Evolutionary conservation across 2,329 filamentous ascomycete species (phyloP).

Genomic region (Pyrenophora seminiperda): DNA sequence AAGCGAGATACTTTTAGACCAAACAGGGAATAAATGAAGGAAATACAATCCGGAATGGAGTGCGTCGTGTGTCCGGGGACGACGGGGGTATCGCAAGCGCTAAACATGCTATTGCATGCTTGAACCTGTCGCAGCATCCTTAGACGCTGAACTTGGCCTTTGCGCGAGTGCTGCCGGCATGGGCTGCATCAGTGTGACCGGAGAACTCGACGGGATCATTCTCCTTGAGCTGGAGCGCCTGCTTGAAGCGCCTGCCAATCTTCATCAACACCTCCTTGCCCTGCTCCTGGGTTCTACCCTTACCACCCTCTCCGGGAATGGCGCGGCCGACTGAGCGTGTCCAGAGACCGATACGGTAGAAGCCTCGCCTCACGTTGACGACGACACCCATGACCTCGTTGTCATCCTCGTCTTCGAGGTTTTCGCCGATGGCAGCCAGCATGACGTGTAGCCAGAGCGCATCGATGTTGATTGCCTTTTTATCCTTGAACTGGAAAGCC

Average conservation of each 20-base stretch:
- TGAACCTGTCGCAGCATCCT: slow-evolving; percentile 8
- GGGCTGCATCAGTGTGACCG: slow-evolving; percentile 91
- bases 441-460: slow-evolving; percentile 97
- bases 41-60: slow-evolving; percentile 19
- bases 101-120: slow-evolving; percentile 6
- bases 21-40: slow-evolving; percentile 30
- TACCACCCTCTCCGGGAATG: slow-evolving; percentile 75
- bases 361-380: slow-evolving; percentile 97
- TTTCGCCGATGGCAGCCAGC: slow-evolving; percentile 95
- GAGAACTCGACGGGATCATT: slow-evolving; percentile 89
- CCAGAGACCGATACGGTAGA: slow-evolving; percentile 98
- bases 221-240: slow-evolving; percentile 78
- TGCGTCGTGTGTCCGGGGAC: slow-evolving; percentile 15
- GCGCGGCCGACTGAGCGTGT: slow-evolving; percentile 90
- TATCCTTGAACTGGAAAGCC: slow-evolving; percentile 98
- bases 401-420: slow-evolving; percentile 90
- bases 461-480: slow-evolving; percentile 88
- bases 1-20: slow-evolving; percentile 36
- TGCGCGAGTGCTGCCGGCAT: slow-evolving; percentile 89
- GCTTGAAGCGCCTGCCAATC: slow-evolving; percentile 92
- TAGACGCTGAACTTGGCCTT: slow-evolving; percentile 93
- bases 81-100: slow-evolving; percentile 7
- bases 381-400: slow-evolving; percentile 99
- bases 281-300: slow-evolving; percentile 79
- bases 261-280: slow-evolving; percentile 81